Conservation (phyloP, 495 filamentous ascomycete species). For the Penicillium crystallinum region DNA sequence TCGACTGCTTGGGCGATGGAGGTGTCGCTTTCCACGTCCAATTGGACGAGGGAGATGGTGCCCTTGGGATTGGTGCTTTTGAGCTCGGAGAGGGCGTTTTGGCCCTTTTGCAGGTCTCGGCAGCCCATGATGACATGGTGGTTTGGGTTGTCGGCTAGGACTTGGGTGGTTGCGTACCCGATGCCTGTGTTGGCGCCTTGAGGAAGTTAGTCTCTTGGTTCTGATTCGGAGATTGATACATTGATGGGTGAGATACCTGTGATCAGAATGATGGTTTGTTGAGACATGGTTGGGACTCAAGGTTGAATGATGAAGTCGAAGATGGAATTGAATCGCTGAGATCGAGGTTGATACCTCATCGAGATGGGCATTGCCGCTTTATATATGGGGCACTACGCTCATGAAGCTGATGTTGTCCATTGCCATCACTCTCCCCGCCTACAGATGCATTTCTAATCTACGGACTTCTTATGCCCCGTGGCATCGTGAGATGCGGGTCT, state of each 20-base stretch:
- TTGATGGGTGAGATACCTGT: not conserved
- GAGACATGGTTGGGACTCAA: not conserved
- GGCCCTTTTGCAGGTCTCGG: slow-evolving; percentile 19
- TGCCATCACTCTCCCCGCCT: no score
- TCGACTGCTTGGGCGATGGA: slow-evolving; percentile 24
- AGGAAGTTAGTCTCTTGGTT: not conserved
- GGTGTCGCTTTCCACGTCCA: slow-evolving; percentile 27
- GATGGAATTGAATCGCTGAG: not conserved
- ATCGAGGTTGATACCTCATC: not conserved
- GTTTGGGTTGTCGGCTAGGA: slow-evolving; percentile 12
- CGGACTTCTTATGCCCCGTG: no score
- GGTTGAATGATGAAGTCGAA: no score
- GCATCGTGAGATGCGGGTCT: no score
- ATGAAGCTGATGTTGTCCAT: no score
- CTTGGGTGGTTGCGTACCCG: slow-evolving; percentile 24
- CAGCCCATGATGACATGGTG: slow-evolving; percentile 29
- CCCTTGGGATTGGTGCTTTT: slow-evolving; percentile 12
- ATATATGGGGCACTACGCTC: no score
- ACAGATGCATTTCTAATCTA: no score
- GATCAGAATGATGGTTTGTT: not conserved
- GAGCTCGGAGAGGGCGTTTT: slow-evolving; percentile 16
- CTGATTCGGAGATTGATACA: not conserved
- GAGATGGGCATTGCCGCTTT: no score
- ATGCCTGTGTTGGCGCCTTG: slow-evolving; percentile 30
- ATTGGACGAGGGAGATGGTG: slow-evolving; percentile 18